Evolutionary conservation across 768 basidiomycete genomes (phyloP).

Genomic region (Amanita pseudoporphyria): DNA sequence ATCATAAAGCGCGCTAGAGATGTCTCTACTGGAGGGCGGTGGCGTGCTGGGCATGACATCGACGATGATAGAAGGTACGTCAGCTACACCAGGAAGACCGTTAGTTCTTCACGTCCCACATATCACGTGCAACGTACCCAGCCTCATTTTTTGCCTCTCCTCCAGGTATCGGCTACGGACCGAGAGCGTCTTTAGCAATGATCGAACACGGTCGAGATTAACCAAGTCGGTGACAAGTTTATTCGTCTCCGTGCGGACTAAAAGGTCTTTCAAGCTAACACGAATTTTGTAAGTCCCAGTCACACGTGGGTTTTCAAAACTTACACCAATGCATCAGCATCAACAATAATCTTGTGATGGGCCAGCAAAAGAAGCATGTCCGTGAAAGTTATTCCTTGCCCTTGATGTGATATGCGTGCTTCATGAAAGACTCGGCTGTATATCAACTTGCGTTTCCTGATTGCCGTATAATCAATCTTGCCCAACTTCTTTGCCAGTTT

Average conservation of each 20-base stretch:
- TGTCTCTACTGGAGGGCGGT: conserved; percentile 43
- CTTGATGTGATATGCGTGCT: conserved; percentile 61
- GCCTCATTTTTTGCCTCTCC: conserved; percentile 30
- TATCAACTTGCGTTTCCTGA: conserved; percentile 56
- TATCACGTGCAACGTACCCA: conserved; percentile 26
- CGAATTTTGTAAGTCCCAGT: neutral
- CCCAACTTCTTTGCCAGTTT: conserved; percentile 51
- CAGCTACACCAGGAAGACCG: conserved; percentile 20
- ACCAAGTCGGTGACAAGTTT: conserved; percentile 77
- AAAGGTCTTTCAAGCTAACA: conserved; percentile 70
- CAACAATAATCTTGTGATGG: conserved; percentile 87
- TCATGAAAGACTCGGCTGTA: conserved; percentile 83
- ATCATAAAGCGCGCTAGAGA: conserved; percentile 34
- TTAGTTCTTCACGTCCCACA: neutral
- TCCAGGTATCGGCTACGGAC: conserved; percentile 60
- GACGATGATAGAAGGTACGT: conserved; percentile 66
- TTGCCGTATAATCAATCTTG: conserved; percentile 52
- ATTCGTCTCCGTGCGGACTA: conserved; percentile 65
- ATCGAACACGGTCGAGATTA: conserved; percentile 77
- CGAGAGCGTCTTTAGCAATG: conserved; percentile 67
- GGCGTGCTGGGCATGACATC: conserved; percentile 47
- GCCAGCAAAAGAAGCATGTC: conserved; percentile 81
- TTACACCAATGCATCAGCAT: conserved; percentile 81
- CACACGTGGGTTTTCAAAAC: conserved; percentile 19
- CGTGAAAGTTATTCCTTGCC: conserved; percentile 83